A percentile compares a stretch with the other conserved stretches of the same genome.
Evolutionary conservation across 1,284 basidiomycete species (phyloP).

Genomic region (Mycosarcoma mackinlayi): DNA sequence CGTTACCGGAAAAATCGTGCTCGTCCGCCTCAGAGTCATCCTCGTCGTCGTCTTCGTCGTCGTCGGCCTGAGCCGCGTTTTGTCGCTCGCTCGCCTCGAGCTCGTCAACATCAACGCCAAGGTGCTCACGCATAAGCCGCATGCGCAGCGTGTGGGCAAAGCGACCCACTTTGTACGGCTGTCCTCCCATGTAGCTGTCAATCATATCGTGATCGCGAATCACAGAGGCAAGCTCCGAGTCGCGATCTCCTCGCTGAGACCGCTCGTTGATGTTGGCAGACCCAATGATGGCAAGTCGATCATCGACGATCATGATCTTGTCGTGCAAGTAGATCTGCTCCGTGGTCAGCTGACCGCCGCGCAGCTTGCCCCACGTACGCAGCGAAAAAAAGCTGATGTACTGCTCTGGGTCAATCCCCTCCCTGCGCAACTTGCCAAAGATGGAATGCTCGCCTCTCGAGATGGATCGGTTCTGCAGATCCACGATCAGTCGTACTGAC

Average conservation of each 20-base stretch:
- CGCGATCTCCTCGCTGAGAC: conserved; percentile 92
- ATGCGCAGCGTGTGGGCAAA: conserved; percentile 95
- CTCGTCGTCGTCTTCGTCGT: conserved; percentile 10
- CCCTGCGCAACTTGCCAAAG: conserved; percentile 84
- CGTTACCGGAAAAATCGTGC: too few relatives aligned
- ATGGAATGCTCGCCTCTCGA: conserved; percentile 91
- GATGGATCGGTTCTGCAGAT: conserved; percentile 80
- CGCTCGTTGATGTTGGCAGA: conserved; percentile 99
- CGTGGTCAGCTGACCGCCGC: conserved; percentile 84
- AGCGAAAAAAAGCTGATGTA: conserved; percentile 93
- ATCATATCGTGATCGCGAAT: conserved; percentile 98
- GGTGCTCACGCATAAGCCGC: conserved; percentile 94
- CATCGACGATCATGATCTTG: conserved; percentile 89
- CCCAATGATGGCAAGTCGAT: conserved; percentile 96
- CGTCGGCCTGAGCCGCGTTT: neutral
- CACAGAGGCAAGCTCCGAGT: conserved; percentile 92
- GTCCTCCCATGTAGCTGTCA: conserved; percentile 87
- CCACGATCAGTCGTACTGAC: conserved; percentile 74
- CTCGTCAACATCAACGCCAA: conserved; percentile 92
- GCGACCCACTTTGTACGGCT: conserved; percentile 92
- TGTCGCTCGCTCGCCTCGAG: conserved; percentile 72
- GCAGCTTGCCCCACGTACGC: conserved; percentile 91
- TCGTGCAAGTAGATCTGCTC: conserved; percentile 75
- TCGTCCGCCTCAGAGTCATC: conserved; percentile 10
- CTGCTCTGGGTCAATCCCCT: conserved; percentile 86